phyloP scores from a whole-genome alignment of 1,139 yeast species.

The Ogataea hybrid region DNA sequence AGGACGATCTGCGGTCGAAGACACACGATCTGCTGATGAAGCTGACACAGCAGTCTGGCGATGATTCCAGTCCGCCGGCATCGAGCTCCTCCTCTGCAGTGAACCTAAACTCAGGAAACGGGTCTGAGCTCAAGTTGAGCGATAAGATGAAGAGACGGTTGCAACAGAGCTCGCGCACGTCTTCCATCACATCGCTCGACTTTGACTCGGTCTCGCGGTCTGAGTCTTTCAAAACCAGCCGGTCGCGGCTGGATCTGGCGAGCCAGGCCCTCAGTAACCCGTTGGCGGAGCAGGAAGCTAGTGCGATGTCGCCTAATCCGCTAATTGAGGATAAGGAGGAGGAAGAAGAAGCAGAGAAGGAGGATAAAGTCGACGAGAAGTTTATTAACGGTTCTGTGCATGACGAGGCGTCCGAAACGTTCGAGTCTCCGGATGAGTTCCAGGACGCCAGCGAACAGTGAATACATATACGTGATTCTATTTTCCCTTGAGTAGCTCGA shows the following conservation, averaged over 20 bases:
- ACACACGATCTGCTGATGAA: conserved; percentile 28
- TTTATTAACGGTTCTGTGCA: conserved; percentile 1
- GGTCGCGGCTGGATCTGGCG: conserved; percentile 15
- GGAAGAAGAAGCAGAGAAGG: conserved; percentile 8
- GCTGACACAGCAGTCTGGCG: conserved; percentile 18
- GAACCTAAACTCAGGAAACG: conserved; percentile 4
- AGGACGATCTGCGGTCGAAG: conserved; percentile 22
- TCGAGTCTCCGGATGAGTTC: conserved; percentile 13
- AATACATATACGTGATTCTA: conserved; percentile 9
- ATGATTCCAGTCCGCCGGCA: conserved; percentile 7
- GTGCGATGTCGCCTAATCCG: conserved; percentile 7
- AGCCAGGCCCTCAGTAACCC: conserved; percentile 12
- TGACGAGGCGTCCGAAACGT: conserved; percentile 6
- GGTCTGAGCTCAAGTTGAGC: conserved; percentile 25
- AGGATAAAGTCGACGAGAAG: conserved; percentile 6
- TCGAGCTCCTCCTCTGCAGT: conserved; percentile 14
- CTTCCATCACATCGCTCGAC: conserved; percentile 19
- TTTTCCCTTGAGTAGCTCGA: conserved; percentile 40
- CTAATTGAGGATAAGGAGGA: conserved; percentile 4
- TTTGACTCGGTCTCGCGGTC: conserved; percentile 20
- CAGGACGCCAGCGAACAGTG: conserved; percentile 21
- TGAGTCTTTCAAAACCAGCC: conserved; percentile 21
- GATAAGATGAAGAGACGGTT: conserved; percentile 29
- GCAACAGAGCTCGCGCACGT: conserved; percentile 24
- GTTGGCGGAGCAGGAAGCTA: conserved; percentile 17